Percentiles rank a stretch among this genome's conserved stretches.
Evolutionary conservation across 495 filamentous ascomycete species (phyloP).

Genomic region (Daldinia vernicosa): DNA sequence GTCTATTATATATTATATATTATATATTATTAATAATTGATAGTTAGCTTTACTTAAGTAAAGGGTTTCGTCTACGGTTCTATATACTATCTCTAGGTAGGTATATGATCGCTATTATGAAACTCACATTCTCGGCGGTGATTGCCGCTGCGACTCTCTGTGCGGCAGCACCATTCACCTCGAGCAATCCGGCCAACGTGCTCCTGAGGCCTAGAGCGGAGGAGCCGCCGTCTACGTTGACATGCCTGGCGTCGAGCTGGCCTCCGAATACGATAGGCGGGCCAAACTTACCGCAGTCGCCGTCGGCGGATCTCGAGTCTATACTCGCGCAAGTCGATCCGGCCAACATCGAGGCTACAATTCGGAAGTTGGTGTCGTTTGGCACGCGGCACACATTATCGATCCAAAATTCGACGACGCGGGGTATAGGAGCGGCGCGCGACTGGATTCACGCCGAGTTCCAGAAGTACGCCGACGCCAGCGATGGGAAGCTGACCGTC

Average conservation of each 20-base stretch:
- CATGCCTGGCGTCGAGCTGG: constrained; percentile 45
- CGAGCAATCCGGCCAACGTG: constrained; percentile 33
- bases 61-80: neutral
- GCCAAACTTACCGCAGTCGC: constrained; percentile 54
- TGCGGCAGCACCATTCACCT: constrained; percentile 26
- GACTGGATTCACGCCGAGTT: constrained; percentile 62
- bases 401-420: constrained; percentile 53
- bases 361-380: constrained; percentile 59
- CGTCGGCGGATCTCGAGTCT: constrained; percentile 53
- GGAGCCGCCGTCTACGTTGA: constrained; percentile 12
- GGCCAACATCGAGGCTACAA: constrained; percentile 53
- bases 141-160: constrained; percentile 23
- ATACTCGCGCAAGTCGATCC: constrained; percentile 56
- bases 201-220: constrained; percentile 3
- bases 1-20: neutral
- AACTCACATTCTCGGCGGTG: constrained; percentile 3
- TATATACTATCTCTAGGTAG: neutral
- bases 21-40: neutral
- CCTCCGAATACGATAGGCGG: constrained; percentile 44
- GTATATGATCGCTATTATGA: constrained; percentile 9
- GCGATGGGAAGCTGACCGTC: constrained; percentile 55
- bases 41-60: neutral
- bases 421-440: constrained; percentile 63
- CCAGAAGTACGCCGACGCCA: constrained; percentile 48
- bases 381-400: constrained; percentile 64